Conservation (phyloP, 2,329 filamentous ascomycete genomes). For the Lachnellula cervina region DNA sequence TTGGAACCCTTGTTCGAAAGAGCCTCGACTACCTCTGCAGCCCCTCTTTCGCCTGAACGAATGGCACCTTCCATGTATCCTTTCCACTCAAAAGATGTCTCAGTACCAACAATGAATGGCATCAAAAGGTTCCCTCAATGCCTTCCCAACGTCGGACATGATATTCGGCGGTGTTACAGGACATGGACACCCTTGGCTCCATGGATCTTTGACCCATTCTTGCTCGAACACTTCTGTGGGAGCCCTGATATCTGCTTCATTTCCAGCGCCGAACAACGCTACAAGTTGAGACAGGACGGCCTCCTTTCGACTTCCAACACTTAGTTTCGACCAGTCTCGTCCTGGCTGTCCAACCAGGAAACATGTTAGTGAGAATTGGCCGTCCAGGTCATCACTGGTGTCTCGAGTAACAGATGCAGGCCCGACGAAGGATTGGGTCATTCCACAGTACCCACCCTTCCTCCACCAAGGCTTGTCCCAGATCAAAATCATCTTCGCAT, state of each 20-base stretch:
- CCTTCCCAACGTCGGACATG: background rate
- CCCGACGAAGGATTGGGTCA: slow-evolving; percentile 35
- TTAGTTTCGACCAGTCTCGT: slow-evolving; percentile 3
- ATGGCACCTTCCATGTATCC: slow-evolving; percentile 50
- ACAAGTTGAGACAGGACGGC: background rate
- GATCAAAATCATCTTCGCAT: slow-evolving; percentile 38
- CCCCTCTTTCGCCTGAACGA: slow-evolving; percentile 38
- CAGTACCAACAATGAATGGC: slow-evolving; percentile 45
- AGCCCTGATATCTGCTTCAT: background rate
- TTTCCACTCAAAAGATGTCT: slow-evolving; percentile 44
- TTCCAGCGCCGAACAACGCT: background rate
- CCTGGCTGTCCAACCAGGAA: slow-evolving; percentile 37
- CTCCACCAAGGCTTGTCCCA: slow-evolving; percentile 14
- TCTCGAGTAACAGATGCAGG: slow-evolving; percentile 39
- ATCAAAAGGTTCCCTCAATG: slow-evolving; percentile 32
- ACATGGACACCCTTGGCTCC: slow-evolving; percentile 23
- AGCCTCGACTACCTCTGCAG: slow-evolving; percentile 34
- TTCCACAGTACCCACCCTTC: slow-evolving; percentile 33
- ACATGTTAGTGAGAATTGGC: slow-evolving; percentile 28
- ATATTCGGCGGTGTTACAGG: slow-evolving; percentile 4
- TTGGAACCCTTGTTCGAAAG: background rate
- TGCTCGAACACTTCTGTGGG: slow-evolving; percentile 11
- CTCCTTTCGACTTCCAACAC: background rate
- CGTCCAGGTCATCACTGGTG: slow-evolving; percentile 39
- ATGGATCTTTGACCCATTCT: slow-evolving; percentile 21